Evolutionary conservation across 2,329 filamentous ascomycete genomes (phyloP), one percentile per base, ranked within the genome.

Genomic region (Colletotrichum tamarilloi): DNA sequence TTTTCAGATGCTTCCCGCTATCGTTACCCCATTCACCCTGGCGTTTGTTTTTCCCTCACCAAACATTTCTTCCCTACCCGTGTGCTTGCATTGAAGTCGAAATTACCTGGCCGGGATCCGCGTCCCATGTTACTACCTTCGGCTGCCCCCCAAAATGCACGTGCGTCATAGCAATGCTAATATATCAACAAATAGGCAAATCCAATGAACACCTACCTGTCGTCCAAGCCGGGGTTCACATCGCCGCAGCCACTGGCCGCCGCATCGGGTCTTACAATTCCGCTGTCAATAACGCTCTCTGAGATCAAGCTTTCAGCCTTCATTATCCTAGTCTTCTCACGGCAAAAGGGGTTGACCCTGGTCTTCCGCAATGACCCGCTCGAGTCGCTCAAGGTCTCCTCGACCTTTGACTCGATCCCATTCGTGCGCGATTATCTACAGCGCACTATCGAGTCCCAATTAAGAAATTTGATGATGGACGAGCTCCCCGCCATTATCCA

Each of bases 311-410:
- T 99, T 63, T 98, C 95, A 4, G 97, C 96, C 12, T 98, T 99
- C 82, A 97, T 99, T 77, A 98, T 99, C 72, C 84, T 99, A 62
- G 97, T 99, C 74, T 99, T 99, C 82, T 98, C 96, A 3, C 96
- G 95, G 81, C 95, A 98, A 84, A 99, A 99, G 81, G 97, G 97
- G 24, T 89, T 99, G 70, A 99, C 97, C 1, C 88, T 99, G 60
- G 97, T 99, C 57, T 99, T 99, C 82, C 93, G 97, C 78, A 98
- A 99, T 89, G 97, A 99, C 81, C 97, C 97, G 5, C 91, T 99
- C 74, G 97, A 99, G 82, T 98, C 96, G 5, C 91, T 99, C 79
- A 98, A 98, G 86, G 97, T 99, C 76, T 98, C 96, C 1, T 98
- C 96, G 77, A 99, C 97, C 57, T 99, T 99, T 83, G 97, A 99